phyloP scores from a whole-genome alignment of 2,329 filamentous ascomycete species.

The Rhinocladiella mackenziei region DNA sequence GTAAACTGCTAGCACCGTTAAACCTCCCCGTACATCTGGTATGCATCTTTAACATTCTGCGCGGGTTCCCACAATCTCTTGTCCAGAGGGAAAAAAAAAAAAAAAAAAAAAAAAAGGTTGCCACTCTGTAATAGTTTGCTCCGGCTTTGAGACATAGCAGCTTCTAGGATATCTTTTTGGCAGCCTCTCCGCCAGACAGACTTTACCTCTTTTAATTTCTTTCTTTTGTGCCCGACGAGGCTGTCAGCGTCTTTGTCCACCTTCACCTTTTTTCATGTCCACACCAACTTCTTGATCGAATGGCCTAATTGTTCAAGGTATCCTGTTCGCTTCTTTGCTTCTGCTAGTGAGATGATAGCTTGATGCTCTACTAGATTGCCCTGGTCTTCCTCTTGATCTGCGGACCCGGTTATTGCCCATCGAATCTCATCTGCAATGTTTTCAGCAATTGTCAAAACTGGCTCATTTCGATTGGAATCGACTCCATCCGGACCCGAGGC shows the following conservation, averaged over 20 bases:
- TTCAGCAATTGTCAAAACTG: constrained; percentile 50
- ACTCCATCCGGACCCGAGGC: constrained; percentile 9
- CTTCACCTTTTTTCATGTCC: constrained; percentile 50
- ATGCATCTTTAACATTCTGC: no score
- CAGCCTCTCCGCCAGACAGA: no score
- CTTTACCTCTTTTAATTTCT: no score
- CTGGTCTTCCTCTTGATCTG: constrained; percentile 25
- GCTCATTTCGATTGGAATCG: neutral
- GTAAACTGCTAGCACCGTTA: no score
- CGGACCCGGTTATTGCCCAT: constrained; percentile 51
- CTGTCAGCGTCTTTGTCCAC: neutral
- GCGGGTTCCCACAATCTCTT: no score
- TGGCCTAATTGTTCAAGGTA: constrained; percentile 83
- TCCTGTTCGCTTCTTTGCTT: constrained; percentile 83
- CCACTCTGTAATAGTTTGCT: no score
- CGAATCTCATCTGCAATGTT: constrained; percentile 73
- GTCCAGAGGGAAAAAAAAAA: no score
- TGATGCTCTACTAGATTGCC: constrained; percentile 48
- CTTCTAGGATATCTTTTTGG: no score
- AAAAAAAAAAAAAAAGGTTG: no score
- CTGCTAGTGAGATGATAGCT: constrained; percentile 76
- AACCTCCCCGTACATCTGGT: no score
- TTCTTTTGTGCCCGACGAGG: no score
- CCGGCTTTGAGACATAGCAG: no score
- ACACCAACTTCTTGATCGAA: constrained; percentile 89